Conservation (phyloP, 1,139 yeast species). For the Pichia terricola region DNA sequence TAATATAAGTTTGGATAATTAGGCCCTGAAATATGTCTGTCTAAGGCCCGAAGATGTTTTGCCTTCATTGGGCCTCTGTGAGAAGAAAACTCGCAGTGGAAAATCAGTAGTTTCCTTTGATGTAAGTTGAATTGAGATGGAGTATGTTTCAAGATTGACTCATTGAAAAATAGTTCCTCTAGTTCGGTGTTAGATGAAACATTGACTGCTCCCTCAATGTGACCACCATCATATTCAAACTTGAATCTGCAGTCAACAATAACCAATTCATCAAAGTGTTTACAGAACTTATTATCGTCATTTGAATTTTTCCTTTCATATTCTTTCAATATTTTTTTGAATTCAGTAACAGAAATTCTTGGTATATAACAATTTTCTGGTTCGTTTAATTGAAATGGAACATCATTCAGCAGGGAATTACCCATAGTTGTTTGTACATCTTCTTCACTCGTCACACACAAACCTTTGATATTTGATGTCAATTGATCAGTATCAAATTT, state of each 20-base stretch:
- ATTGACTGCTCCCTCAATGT: slow-evolving; percentile 74
- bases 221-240: slow-evolving; percentile 90
- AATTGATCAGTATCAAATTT: slow-evolving; percentile 18
- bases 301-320: slow-evolving; percentile 2
- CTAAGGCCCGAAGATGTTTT: slow-evolving; percentile 71
- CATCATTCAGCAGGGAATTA: slow-evolving; percentile 9
- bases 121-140: slow-evolving; percentile 17
- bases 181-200: slow-evolving; percentile 61
- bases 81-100: slow-evolving; percentile 92
- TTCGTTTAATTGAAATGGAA: slow-evolving; percentile 3
- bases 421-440: slow-evolving; percentile 5
- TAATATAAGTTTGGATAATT: slow-evolving; percentile 72
- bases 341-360: slow-evolving; percentile 57
- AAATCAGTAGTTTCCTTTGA: slow-evolving; percentile 47
- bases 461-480: slow-evolving; percentile 19
- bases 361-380: slow-evolving; percentile 28
- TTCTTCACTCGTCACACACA: slow-evolving; percentile 12
- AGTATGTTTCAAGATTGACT: slow-evolving; percentile 13
- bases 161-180: slow-evolving; percentile 38
- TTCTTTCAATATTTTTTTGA: slow-evolving; percentile 45
- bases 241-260: slow-evolving; percentile 86
- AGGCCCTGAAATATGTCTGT: slow-evolving; percentile 62
- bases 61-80: slow-evolving; percentile 94
- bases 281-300: slow-evolving; percentile 24
- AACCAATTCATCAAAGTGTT: slow-evolving; percentile 49